Evolutionary conservation across 345 rosid genomes (phyloP), one percentile per base, ranked within the genome.

Genomic region (Corymbia maculata): DNA sequence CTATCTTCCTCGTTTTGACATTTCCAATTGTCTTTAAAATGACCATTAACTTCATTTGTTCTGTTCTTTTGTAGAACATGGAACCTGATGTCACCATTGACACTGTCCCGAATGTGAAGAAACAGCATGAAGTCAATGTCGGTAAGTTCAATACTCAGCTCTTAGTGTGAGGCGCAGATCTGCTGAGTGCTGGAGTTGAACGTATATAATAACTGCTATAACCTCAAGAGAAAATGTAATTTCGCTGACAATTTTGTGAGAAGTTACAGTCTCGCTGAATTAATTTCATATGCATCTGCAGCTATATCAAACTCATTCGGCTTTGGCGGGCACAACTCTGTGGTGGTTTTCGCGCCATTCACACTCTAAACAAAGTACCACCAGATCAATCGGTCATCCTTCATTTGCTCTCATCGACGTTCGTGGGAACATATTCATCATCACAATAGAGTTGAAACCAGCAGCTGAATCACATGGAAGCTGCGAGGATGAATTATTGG

Each of bases 71-170:
- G 92, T 79, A 95, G 96, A 90, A 94, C 90, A 30, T 93, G 87
- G 96, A 94, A 91, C 89, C 91, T 86, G 91, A 85, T 22, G 94
- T 94, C 84, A 94, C 95, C 32, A 93, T 93, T 32, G 96, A 95
- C 90, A 95, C 96, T 0, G 93, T 95, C 47, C 95, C 96, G 5
- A 92, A 94, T 44, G 93, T 92, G 89, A 95, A 92, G 93, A 95
- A 94, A 87, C 87, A 91, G 88, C 96, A 94, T 53, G 89, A 92
- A 87, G 96, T 94, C 53, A 88, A 85, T 68, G 89, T 85, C 36
- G 96, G 96, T 95, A 91, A 22, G 94, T 88, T 59, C 87, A 42
- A 9, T 75, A 75, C 75, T 19, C 47, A 36, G 26, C 84, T 75
- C 49, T 75, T 75, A 36, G 49, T 36, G 82, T 75, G 26, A 75